Base-by-base conservation (phyloP, 306 rosid species). In the Prunus mume region DNA sequence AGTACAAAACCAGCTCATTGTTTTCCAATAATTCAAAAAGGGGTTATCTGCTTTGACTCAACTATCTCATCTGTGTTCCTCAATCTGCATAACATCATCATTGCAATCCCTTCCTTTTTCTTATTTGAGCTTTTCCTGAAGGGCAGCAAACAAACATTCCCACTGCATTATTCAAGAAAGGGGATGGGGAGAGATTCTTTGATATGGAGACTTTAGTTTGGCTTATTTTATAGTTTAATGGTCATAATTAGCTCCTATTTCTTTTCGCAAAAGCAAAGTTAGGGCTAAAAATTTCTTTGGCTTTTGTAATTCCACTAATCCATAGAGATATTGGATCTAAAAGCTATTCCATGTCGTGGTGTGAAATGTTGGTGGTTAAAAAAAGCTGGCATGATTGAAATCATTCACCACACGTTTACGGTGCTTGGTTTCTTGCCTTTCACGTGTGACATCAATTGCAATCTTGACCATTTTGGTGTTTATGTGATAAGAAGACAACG, bases 1-100 rank as follows among this genome's bases (percentile, higher is more conserved):
- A 86, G 92, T 91, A 89, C 94, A 80, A 78, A 86, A 83, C 90
- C 80, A 86, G 84, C 93, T 88, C 89, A 83, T 78, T 90, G 91
- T 85, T 90, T 84, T 83, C 78, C 86, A 90, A 91, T 88, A 90
- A 90, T 87, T 85, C 91, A 68, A 76, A 80, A 71, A 46, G 47
- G 46, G 15, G 18, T 38, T 8, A 5, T 25, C 47, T 69, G 43
- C 58, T 76, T 90, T 92, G 95, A 87, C 97, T 27, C 76, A 76
- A 72, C 75, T 3, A 72, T 78, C 61, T 71, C 71, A 67, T 80
- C 65, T 55, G 10, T 80, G 84, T 80, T 78, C 83, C 83, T 85
- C 79, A 66, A 65, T 87, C 81, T 81, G 69, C 82, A 74, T 69
- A 66, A 81, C 86, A 82, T 79, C 63, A 90, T 91, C 88, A 91